These are phyloP conservation scores for Trichosanthes truncata DNA, from an alignment of 306 rosid species.

Conservation along the genomic window DNA sequence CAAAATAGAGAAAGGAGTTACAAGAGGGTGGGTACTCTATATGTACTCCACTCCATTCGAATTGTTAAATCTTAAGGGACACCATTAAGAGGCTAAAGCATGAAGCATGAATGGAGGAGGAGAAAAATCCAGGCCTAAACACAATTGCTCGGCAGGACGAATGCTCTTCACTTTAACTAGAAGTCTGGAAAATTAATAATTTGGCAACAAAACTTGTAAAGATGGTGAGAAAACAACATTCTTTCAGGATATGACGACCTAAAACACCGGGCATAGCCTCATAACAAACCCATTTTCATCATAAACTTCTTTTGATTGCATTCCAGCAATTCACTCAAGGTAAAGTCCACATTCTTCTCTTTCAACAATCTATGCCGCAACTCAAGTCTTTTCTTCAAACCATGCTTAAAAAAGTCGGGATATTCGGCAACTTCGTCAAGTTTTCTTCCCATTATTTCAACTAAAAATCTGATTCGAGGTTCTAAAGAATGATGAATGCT, in stretches of 20 bases:
- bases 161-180: background rate
- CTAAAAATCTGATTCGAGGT: constrained; percentile 66
- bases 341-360: constrained; percentile 33
- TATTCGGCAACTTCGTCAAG: constrained; percentile 58
- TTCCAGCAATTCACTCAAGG: constrained; percentile 86
- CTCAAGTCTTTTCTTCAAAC: constrained; percentile 67
- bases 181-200: background rate
- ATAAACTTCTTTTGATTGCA: constrained; percentile 72
- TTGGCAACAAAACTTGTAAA: background rate
- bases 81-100: background rate
- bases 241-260: background rate
- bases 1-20: background rate
- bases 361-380: constrained; percentile 50
- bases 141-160: background rate
- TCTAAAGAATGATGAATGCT: constrained; percentile 68
- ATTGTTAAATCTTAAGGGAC: background rate
- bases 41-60: background rate
- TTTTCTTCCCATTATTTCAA: constrained; percentile 66
- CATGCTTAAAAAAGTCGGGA: constrained; percentile 79
- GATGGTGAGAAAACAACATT: background rate
- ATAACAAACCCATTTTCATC: constrained; percentile 55
- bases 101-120: background rate
- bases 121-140: background rate
- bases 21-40: background rate
- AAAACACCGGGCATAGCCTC: constrained; percentile 27